Conservation (phyloP, 208 protist genomes). For the Acanthamoeba sp. region DNA sequence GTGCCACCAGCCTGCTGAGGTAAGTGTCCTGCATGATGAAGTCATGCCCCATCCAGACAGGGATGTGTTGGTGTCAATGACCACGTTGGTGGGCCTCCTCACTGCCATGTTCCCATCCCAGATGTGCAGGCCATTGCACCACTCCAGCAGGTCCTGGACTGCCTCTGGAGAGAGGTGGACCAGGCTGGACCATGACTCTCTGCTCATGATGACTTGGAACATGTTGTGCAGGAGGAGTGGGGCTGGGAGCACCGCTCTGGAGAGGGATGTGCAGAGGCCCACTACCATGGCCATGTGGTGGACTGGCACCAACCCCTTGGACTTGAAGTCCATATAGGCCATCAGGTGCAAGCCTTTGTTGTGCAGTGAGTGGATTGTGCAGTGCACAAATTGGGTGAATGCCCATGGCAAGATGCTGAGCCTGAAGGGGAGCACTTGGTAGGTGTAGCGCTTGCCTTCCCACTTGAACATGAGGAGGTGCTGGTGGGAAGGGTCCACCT, state of each 20-base stretch:
- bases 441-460: neutral
- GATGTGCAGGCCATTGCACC: conserved; percentile 8
- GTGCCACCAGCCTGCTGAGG: conserved; percentile 1
- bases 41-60: neutral
- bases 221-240: neutral
- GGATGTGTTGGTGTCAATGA: conserved; percentile 35
- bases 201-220: neutral
- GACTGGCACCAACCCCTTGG: neutral
- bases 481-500: neutral
- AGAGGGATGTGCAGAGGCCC: neutral
- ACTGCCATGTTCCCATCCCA: neutral
- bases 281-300: neutral
- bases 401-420: neutral
- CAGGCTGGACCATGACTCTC: neutral
- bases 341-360: neutral
- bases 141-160: neutral
- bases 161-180: neutral
- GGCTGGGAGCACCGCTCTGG: neutral
- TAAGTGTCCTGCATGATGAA: neutral
- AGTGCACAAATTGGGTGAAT: neutral
- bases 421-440: neutral
- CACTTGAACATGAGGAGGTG: neutral
- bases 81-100: neutral
- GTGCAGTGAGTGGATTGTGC: neutral
- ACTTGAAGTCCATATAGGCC: neutral